phyloP scores from a whole-genome alignment of 345 rosid genomes.

The Leavenworthia alabamica region DNA sequence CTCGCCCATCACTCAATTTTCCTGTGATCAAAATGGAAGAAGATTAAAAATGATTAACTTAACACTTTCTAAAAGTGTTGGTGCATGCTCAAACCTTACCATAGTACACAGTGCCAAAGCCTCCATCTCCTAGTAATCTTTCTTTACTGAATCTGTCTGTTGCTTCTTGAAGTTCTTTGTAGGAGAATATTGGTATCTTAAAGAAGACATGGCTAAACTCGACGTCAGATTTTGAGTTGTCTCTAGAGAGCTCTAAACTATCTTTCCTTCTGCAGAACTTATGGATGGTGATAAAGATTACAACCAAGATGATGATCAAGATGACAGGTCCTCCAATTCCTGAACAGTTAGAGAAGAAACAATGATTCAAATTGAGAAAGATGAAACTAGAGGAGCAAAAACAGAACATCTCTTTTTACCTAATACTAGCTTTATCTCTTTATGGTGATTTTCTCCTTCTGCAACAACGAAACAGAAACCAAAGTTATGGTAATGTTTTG shows the following conservation, averaged over 20 bases:
- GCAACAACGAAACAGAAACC: background rate
- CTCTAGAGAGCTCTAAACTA: slow-evolving; percentile 27
- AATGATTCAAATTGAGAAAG: background rate
- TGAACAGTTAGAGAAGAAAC: slow-evolving; percentile 11
- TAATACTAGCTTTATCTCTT: slow-evolving; percentile 2
- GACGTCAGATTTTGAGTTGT: slow-evolving; percentile 31
- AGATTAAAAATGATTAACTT: background rate
- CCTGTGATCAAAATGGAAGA: slow-evolving; percentile 29
- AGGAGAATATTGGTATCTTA: slow-evolving; percentile 49
- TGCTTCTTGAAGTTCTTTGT: slow-evolving; percentile 55
- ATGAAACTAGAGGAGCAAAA: background rate
- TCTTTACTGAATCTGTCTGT: slow-evolving; percentile 44
- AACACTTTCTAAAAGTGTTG: background rate
- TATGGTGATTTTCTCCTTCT: background rate
- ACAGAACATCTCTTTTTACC: slow-evolving; percentile 18
- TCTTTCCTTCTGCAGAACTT: slow-evolving; percentile 17
- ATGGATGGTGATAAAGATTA: slow-evolving; percentile 1
- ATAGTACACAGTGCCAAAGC: slow-evolving; percentile 60
- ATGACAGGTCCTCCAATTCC: slow-evolving; percentile 36
- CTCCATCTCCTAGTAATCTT: slow-evolving; percentile 61
- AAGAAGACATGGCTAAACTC: slow-evolving; percentile 35
- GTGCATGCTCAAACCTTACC: slow-evolving; percentile 37
- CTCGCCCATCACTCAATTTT: slow-evolving; percentile 54
- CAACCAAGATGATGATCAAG: slow-evolving; percentile 16
- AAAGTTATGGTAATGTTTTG: background rate